Conservation (phyloP, 106 monocot genomes). For the Amphibolis antarctica region DNA sequence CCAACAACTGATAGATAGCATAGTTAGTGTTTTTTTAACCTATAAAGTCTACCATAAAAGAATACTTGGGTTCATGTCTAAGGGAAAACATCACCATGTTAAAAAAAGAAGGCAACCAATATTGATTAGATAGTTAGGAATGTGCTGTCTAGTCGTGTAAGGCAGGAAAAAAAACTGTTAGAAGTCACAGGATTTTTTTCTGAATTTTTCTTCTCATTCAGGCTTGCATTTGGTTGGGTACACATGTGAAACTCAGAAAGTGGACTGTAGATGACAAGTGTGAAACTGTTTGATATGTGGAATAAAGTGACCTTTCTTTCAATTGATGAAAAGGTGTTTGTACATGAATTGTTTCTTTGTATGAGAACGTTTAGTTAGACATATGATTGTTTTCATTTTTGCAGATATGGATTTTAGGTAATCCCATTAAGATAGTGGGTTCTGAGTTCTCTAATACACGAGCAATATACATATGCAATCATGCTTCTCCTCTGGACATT, state of each 20-base stretch:
- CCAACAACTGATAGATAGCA: no score
- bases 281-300: no score
- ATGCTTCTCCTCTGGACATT: slow-evolving; percentile 50
- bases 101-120: no score
- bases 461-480: slow-evolving; percentile 53
- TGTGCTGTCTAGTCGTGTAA: not conserved
- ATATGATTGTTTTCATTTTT: not conserved
- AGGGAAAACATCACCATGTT: no score
- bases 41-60: no score
- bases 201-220: not conserved
- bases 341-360: no score
- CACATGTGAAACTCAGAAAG: no score
- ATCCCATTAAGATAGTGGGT: slow-evolving; percentile 44
- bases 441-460: slow-evolving; percentile 37
- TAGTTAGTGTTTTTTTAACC: no score
- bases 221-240: no score
- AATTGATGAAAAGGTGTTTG: not conserved
- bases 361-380: no score
- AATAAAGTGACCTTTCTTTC: not conserved
- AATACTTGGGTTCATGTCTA: no score
- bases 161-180: not conserved
- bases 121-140: not conserved
- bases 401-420: slow-evolving; percentile 62
- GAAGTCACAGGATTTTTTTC: not conserved
- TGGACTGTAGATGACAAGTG: no score